Evolutionary conservation across 352 stramenopile genomes (phyloP).

Genomic region (Aphanomyces stellatus): DNA sequence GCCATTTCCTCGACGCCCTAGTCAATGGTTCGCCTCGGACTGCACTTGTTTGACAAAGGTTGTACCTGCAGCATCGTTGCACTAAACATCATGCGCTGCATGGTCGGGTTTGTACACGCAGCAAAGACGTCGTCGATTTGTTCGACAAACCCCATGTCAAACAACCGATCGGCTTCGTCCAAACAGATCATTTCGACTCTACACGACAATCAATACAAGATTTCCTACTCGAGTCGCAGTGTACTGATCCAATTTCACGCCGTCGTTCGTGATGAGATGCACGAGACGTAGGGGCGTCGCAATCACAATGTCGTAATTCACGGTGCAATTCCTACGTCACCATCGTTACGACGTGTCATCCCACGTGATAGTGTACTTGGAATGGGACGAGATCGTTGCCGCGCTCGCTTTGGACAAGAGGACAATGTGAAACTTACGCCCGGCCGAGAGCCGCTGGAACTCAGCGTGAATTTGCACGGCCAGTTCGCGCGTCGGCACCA

Average conservation of each 20-base stretch:
- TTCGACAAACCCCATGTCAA: constrained; percentile 94
- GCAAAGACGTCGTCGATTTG: constrained; percentile 98
- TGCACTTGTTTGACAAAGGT: not conserved
- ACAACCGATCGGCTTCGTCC: constrained; percentile 98
- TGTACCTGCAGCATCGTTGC: constrained; percentile 90
- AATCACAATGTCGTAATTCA: constrained; percentile 93
- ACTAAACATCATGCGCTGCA: constrained; percentile 95
- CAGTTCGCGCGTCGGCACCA: constrained; percentile 97
- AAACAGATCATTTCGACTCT: constrained; percentile 93
- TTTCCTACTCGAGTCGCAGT: not conserved
- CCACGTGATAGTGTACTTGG: constrained; percentile 33
- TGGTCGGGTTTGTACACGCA: constrained; percentile 71
- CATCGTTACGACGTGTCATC: not conserved
- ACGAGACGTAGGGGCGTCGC: constrained; percentile 95
- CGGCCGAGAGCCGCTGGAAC: constrained; percentile 84
- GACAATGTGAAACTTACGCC: constrained; percentile 81
- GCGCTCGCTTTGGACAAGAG: constrained; percentile 92
- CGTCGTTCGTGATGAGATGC: constrained; percentile 75
- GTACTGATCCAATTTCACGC: constrained; percentile 57
- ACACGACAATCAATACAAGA: constrained; percentile 24
- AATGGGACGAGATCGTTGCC: constrained; percentile 54
- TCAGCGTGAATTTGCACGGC: constrained; percentile 95
- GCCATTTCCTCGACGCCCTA: constrained; percentile 91
- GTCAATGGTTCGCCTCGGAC: not conserved
- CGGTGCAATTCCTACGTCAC: constrained; percentile 43